Conservation (phyloP, 768 basidiomycete species). For the Pleurotus djamor region DNA sequence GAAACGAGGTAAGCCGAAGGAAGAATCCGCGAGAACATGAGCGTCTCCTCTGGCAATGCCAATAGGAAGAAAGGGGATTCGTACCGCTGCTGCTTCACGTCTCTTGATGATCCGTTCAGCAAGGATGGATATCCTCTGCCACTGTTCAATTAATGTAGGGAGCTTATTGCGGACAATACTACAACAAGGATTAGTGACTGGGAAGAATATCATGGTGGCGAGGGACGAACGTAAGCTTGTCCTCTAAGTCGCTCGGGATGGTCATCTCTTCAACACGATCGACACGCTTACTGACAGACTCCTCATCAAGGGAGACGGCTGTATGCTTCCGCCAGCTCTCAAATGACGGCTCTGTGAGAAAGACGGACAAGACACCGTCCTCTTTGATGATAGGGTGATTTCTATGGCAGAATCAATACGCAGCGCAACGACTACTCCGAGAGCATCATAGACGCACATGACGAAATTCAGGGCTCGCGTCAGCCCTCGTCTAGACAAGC, state of each 20-base stretch:
- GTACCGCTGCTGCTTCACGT: slow-evolving; percentile 90
- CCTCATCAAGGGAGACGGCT: slow-evolving; percentile 80
- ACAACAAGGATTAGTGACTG: slow-evolving; percentile 10
- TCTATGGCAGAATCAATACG: slow-evolving; percentile 28
- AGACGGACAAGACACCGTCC: slow-evolving; percentile 78
- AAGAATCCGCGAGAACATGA: slow-evolving; percentile 8
- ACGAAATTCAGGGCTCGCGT: slow-evolving; percentile 71
- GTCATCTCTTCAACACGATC: slow-evolving; percentile 87
- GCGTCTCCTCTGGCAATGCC: slow-evolving; percentile 8
- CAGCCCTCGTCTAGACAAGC: slow-evolving; percentile 64
- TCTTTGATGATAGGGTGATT: slow-evolving; percentile 93
- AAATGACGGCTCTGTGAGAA: slow-evolving; percentile 81
- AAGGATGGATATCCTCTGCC: slow-evolving; percentile 87
- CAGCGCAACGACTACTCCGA: neutral
- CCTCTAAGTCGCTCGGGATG: slow-evolving; percentile 90
- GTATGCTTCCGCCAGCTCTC: slow-evolving; percentile 86
- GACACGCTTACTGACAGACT: slow-evolving; percentile 75
- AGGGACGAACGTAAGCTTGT: slow-evolving; percentile 70
- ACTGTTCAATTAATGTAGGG: slow-evolving; percentile 79
- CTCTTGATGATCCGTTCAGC: slow-evolving; percentile 88
- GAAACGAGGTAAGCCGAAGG: slow-evolving; percentile 57
- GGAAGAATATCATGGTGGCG: neutral
- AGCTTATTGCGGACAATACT: slow-evolving; percentile 79
- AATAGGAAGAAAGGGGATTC: slow-evolving; percentile 36
- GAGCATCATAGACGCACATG: slow-evolving; percentile 9